Base-by-base conservation (phyloP, 176 grass and related monocot genomes). In the Puccinellia tenuiflora region DNA sequence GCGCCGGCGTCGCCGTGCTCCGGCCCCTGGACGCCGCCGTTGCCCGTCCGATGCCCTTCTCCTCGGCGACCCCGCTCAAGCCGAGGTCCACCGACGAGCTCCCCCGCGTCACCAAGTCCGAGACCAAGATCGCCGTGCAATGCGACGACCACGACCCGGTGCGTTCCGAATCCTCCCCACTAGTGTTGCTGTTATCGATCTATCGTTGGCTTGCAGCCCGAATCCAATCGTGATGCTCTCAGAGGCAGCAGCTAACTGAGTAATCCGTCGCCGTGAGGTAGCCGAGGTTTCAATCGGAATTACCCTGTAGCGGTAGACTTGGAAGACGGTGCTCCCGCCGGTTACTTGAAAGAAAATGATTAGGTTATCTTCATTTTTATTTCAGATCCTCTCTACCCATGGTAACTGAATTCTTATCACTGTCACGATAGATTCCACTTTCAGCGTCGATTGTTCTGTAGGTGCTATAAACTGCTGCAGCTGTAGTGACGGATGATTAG, bases 111-210 rank as follows among this genome's bases (percentile, higher is more conserved):
- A 79, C 95, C 13, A 91, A 93, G 3, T 79, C 88, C 4, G 96
- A 68, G 65, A 68, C 40, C 34, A 68, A 68, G 18, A 39, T 68
- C 35, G 65, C 65, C 20, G 65, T 39, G 65, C 34, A 68, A 34
- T 68, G 65, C 65, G 65, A 68, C 65, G 87, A 98, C 87, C 92
- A 95, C 72, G 86, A 90, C 45, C 76, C 85, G 75, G 90, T 94
- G 24, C 71, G 66, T 45, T 51, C 48, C 54, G 12, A 31, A 26
- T 29, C 57, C 26, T 31, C 17, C 20, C 24, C 31, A 21, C 10
- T 56, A n/a, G n/a, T n/a, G 2, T 24, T 38, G 42, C 37, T 75
- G 16, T 64, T 57, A n/a, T 67, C 5, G 67, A 48, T 75, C 47
- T 79, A 53, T 26, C 33, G 66, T 20, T 6, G 48, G 43, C 14